Evolutionary conservation across 139 green algal genomes (phyloP), one percentile per base, ranked within the genome.

Genomic region (Picochlorum sp.): DNA sequence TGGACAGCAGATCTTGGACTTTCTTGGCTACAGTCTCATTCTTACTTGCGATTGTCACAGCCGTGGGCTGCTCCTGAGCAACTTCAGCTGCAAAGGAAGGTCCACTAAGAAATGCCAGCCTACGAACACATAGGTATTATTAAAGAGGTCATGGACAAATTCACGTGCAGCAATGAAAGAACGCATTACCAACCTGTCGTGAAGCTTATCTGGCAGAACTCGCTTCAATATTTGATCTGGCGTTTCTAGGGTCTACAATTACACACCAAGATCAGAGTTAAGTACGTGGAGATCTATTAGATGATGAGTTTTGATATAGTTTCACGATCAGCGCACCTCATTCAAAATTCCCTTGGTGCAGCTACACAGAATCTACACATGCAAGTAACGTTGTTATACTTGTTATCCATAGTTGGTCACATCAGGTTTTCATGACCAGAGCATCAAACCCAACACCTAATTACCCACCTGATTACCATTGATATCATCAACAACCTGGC

Each of bases 51-150:
- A 88, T 71, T 24, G 81, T 88, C 3, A 88, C 81, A 1, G 67
- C 80, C 1, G 76, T 83, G 21, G 75, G 76, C 31, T 63, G 66
- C 2, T 47, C 76, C 30, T 49, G 26, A 15, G 80, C 75, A 4
- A 86, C 79, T 59, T 87, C 81, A 4, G 72, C 74, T 4, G 81
- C 81, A 70, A 88, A 88, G 16, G 74, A 84, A 6, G 81, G 81
- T 5, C 81, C 81, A 13, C 56, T 74, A 3, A 88, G 62, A 77
- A 84, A 80, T 68, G 82, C 77, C 34, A 87, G 65, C 5, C 68
- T 54, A 13, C 15, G 16, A 14, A 51, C 16, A 20, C 45, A 51
- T 51, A n/a, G 1, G 28, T 30, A 30, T 30, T 30, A 7, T 30
- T 30, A 30, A 30, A 30, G 28, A 30, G 28, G 28, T 30, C 28